These are phyloP conservation scores for Exophiala lecanii-corni DNA, from an alignment of 2,329 filamentous ascomycete species.

Conservation along the genomic window DNA sequence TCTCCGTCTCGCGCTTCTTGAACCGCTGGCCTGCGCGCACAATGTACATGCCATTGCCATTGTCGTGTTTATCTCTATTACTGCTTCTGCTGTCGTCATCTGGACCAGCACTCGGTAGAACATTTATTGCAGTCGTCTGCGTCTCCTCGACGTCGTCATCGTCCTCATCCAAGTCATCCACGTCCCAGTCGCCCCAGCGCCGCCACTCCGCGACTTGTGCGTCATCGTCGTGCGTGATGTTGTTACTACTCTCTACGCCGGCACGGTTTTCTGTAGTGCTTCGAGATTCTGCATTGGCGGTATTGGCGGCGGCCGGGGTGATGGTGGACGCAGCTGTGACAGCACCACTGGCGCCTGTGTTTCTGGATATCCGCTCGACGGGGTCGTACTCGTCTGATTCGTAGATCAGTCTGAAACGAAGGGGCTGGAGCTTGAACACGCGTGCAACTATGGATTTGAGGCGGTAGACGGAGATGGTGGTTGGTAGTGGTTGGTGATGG, in stretches of 20 bases:
- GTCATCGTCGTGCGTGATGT: background rate
- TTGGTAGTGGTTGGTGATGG: slow-evolving; percentile 53
- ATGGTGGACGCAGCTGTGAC: background rate
- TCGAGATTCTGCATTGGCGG: slow-evolving; percentile 4
- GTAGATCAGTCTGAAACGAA: slow-evolving; percentile 67
- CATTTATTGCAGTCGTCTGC: background rate
- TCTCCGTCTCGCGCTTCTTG: slow-evolving; percentile 22
- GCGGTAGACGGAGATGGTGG: slow-evolving; percentile 72
- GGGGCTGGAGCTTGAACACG: slow-evolving; percentile 61
- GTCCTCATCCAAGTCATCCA: slow-evolving; percentile 45
- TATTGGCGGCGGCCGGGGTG: too few species aligned
- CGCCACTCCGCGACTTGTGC: slow-evolving; percentile 41
- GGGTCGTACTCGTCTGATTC: slow-evolving; percentile 91
- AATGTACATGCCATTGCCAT: slow-evolving; percentile 8
- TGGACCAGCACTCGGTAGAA: background rate
- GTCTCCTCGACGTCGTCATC: slow-evolving; percentile 45
- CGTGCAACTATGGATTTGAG: slow-evolving; percentile 73
- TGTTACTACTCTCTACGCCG: too few species aligned
- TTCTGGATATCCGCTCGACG: slow-evolving; percentile 42
- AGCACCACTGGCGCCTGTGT: background rate
- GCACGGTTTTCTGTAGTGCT: slow-evolving; percentile 47
- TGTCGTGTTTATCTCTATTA: background rate
- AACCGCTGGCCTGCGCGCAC: slow-evolving; percentile 18
- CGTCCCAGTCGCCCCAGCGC: slow-evolving; percentile 33
- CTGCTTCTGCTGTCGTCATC: background rate